These are phyloP conservation scores for Parmelia sp. DNA, from an alignment of 495 filamentous ascomycete genomes.

Conservation along the genomic window DNA sequence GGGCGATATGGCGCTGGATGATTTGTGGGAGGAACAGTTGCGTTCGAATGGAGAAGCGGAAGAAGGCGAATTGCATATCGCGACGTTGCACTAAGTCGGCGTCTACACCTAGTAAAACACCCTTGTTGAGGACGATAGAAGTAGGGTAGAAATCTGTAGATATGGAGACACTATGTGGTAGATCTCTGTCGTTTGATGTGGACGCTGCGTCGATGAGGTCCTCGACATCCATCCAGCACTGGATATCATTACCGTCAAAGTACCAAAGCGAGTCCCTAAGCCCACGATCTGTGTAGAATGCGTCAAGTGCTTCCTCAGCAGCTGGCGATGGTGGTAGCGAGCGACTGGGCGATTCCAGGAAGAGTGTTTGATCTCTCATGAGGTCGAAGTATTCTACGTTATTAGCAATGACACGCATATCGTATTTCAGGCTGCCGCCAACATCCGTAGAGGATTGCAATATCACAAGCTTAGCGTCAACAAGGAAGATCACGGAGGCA, in stretches of 20 bases:
- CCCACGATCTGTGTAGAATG: slow-evolving; percentile 40
- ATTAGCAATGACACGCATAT: slow-evolving; percentile 93
- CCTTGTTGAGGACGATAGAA: slow-evolving; percentile 76
- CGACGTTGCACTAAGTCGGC: slow-evolving; percentile 85
- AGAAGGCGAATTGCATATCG: slow-evolving; percentile 80
- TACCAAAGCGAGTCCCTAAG: slow-evolving; percentile 88
- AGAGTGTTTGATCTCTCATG: slow-evolving; percentile 75
- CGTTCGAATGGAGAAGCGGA: slow-evolving; percentile 76
- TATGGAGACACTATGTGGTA: slow-evolving; percentile 53
- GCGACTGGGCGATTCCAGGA: slow-evolving; percentile 42
- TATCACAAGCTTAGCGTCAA: slow-evolving; percentile 92
- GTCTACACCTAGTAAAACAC: slow-evolving; percentile 84
- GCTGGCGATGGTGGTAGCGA: slow-evolving; percentile 48
- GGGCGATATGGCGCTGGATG: slow-evolving; percentile 65
- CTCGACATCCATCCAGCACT: slow-evolving; percentile 86
- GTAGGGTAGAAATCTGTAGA: slow-evolving; percentile 86
- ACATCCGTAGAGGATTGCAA: slow-evolving; percentile 77
- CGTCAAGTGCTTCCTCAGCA: slow-evolving; percentile 41
- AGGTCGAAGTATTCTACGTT: slow-evolving; percentile 92
- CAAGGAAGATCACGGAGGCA: slow-evolving; percentile 87
- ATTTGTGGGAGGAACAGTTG: slow-evolving; percentile 87
- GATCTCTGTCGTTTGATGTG: slow-evolving; percentile 44
- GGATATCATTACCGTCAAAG: slow-evolving; percentile 76
- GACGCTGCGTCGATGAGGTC: slow-evolving; percentile 67
- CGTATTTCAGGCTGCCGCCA: slow-evolving; percentile 80